Evolutionary conservation across 2,329 filamentous ascomycete genomes (phyloP), one percentile per base, ranked within the genome.

Genomic region (Sarocladium brachiariae): DNA sequence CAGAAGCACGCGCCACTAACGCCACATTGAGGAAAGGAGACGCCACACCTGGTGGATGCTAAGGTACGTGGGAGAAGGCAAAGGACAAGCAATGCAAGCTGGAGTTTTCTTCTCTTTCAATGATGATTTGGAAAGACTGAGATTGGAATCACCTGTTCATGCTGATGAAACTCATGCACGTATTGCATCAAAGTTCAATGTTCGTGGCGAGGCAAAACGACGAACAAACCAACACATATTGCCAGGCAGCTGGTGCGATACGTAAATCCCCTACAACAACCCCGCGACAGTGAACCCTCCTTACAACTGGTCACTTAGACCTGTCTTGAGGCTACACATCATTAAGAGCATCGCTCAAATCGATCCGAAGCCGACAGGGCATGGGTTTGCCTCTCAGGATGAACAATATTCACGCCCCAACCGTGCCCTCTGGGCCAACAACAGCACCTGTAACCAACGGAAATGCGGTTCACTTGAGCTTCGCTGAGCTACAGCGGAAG

Each of bases 401-500:
- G 78, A 68, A 73, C 56, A 80, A 74, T 59, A 61, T 83, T 49
- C 77, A 81, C 60, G 77, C 78, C 54, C 78, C 78, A 2, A 81
- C 78, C 9, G 70, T 82, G 57, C 69, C 85, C 52, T 91, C 90
- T 37, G 91, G 90, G 54, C 87, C 89, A 30, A 85, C 83, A 9
- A 84, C 83, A 51, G 43, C 75, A 24, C 72, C 76, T 37, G 57
- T 69, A 34, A 70, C 75, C 50, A 87, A 86, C 65, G 85, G 86
- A 57, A 70, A 78, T 57, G 72, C 79, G 49, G 71, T 73, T 56
- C 77, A 84, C 55, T 70, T 89, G 58, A 85, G 87, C 47, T 81
- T 96, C 63, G 71, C 78, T 38, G 86, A 95, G 70, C 80, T 97
- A 49, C 88, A 93, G 63, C 78, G 78, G 30, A 87, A 89, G 70